Base-by-base conservation (phyloP, 495 filamentous ascomycete species). In the Daldinia vernicosa region DNA sequence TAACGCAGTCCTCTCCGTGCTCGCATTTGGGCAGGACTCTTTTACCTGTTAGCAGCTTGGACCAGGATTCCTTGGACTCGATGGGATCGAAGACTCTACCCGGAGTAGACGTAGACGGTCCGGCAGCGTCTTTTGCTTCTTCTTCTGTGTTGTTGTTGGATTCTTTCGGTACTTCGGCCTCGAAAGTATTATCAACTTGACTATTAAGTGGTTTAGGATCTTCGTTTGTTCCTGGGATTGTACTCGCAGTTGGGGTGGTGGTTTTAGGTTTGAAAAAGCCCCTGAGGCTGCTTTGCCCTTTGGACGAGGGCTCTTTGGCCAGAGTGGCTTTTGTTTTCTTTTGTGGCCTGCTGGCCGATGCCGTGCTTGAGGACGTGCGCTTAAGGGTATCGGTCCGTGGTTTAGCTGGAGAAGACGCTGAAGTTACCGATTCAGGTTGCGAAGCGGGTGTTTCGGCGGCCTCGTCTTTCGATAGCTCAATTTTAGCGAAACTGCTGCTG, bases 1-100 rank as follows among this genome's bases (percentile, higher is more conserved):
- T 91, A 57, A 92, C 89, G 76, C 95, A 98, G 15, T 92, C 91
- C 61, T 99, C 95, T 58, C 87, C 83, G 75, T 99, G 95, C 32
- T 97, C 93, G 77, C 95, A 99, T 57, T 83, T 84, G 2, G 95
- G 95, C 3, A 88, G 81, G 1, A 83, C 79, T 58, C 90, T 88
- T 75, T 93, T 94, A 14, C 90, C 88, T 57, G n/a, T n/a, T n/a
- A 99, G 91, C 1, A 99, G 83, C 76, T 91, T 93, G 1, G 86
- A 85, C 95, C 95, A 98, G 26, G 92, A 91, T 72, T 94, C 90
- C 75, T 94, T 96, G 60, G 87, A 85, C 55, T 84, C 84, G 40
- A 93, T 88, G 2, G 91, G 90, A 75, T 95, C 92, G 43, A 90
- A 83, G 12, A 92, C 75, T 19, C 57, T 74, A 8, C 82, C 80